Percentiles rank a stretch among this genome's conserved stretches.
Conservation (phyloP, 2,329 filamentous ascomycete species). For the Alternaria tenuissima region DNA sequence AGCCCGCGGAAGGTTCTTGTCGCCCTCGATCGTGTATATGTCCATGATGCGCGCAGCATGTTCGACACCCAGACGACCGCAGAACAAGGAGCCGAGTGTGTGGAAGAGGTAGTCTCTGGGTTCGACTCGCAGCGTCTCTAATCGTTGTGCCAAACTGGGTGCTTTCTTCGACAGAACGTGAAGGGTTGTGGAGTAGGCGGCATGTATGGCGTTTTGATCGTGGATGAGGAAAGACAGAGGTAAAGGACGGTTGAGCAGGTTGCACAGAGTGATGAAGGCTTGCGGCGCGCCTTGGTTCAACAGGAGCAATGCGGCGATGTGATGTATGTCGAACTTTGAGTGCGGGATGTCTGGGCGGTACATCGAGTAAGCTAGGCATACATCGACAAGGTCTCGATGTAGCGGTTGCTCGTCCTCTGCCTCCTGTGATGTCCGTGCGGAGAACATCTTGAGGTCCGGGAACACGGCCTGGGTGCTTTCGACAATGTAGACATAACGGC, state of each 20-base stretch:
- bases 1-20: constrained; percentile 73
- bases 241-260: constrained; percentile 78
- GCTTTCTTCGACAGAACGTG: constrained; percentile 72
- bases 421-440: constrained; percentile 48
- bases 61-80: constrained; percentile 69
- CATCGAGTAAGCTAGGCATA: constrained; percentile 80
- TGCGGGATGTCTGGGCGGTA: constrained; percentile 85
- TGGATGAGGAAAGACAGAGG: constrained; percentile 78
- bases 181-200: constrained; percentile 74
- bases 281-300: constrained; percentile 73
- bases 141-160: constrained; percentile 69
- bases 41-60: constrained; percentile 80
- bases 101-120: constrained; percentile 63
- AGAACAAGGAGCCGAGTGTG: constrained; percentile 71
- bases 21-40: constrained; percentile 83
- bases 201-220: constrained; percentile 72
- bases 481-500: constrained; percentile 38
- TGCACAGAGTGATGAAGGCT: constrained; percentile 76
- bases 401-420: constrained; percentile 66
- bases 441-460: constrained; percentile 77
- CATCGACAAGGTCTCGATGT: constrained; percentile 72
- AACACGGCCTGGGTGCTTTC: constrained; percentile 72
- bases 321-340: constrained; percentile 72
- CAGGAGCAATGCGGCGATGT: constrained; percentile 75
- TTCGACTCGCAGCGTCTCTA: constrained; percentile 55